These are phyloP conservation scores for Gynochthodes officinalis DNA, from an alignment of 257 asterid genomes.

Conservation along the genomic window DNA sequence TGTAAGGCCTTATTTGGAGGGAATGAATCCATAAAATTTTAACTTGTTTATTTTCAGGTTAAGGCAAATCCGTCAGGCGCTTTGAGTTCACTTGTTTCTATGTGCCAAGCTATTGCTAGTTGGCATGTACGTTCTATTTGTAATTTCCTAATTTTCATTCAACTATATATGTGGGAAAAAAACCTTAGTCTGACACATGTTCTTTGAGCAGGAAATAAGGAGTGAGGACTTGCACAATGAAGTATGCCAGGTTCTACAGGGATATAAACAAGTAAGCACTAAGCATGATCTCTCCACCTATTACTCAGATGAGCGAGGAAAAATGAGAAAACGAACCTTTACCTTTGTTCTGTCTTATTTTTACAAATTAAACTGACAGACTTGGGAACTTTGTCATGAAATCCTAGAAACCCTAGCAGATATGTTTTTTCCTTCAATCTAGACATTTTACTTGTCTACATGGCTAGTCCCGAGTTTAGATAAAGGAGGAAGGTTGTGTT, in stretches of 20 bases:
- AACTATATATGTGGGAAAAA: not conserved
- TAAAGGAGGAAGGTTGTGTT: too few species aligned
- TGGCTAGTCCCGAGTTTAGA: too few species aligned
- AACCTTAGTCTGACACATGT: conserved; percentile 14
- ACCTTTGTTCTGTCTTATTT: not conserved
- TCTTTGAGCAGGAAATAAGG: conserved; percentile 72
- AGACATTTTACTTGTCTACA: too few species aligned
- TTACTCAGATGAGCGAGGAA: not conserved
- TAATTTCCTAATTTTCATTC: not conserved
- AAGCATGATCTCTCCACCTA: not conserved
- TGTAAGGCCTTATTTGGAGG: not conserved
- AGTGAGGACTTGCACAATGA: conserved; percentile 85
- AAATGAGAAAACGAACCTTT: not conserved
- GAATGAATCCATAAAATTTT: not conserved
- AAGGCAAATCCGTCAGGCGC: conserved; percentile 91
- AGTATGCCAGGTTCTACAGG: conserved; percentile 84
- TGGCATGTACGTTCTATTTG: conserved; percentile 69
- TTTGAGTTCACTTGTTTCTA: conserved; percentile 65
- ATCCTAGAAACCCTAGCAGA: too few species aligned
- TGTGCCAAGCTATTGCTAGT: conserved; percentile 93
- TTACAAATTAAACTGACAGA: too few species aligned
- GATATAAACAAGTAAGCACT: conserved; percentile 78
- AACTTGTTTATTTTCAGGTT: conserved; percentile 47
- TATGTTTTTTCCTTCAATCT: too few species aligned
- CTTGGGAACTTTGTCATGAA: conserved; percentile 12